Percentiles rank a stretch among this genome's conserved stretches.
Evolutionary conservation across 306 rosid genomes (phyloP).

Genomic region (Lotus japonicus): DNA sequence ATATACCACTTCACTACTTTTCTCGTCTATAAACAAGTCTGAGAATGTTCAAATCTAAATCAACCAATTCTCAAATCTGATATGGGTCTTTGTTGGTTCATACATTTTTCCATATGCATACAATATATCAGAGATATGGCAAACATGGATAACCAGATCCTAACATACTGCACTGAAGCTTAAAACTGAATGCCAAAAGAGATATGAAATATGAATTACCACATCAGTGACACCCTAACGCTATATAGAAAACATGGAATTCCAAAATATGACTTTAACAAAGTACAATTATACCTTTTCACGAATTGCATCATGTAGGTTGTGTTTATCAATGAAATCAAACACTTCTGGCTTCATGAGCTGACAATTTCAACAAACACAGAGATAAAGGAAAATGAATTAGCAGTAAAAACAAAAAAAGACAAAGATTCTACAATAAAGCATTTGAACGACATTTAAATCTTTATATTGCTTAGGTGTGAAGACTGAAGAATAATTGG

Average conservation of each 20-base stretch:
- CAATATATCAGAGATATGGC: neutral
- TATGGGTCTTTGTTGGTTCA: slow-evolving; percentile 16
- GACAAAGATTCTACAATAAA: neutral
- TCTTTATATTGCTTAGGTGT: no score
- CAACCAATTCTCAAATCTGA: slow-evolving; percentile 13
- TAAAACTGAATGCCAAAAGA: neutral
- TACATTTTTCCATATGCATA: slow-evolving; percentile 7
- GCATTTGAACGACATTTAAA: neutral
- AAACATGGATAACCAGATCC: slow-evolving; percentile 12
- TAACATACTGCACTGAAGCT: neutral
- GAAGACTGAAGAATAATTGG: slow-evolving; percentile 13
- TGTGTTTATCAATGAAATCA: slow-evolving; percentile 84
- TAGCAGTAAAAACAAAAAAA: slow-evolving; percentile 12
- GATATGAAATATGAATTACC: slow-evolving; percentile 6
- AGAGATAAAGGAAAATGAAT: neutral
- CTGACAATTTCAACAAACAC: slow-evolving; percentile 42
- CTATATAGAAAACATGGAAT: slow-evolving; percentile 16
- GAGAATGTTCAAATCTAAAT: slow-evolving; percentile 14
- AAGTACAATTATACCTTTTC: slow-evolving; percentile 62
- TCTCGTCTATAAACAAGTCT: slow-evolving; percentile 4
- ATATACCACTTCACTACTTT: neutral
- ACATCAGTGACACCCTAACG: neutral
- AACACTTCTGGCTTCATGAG: slow-evolving; percentile 82
- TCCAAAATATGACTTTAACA: neutral
- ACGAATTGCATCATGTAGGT: slow-evolving; percentile 64